These are phyloP conservation scores for Akanthomyces dipterigenus DNA, from an alignment of 2,329 filamentous ascomycete species.

Conservation along the genomic window DNA sequence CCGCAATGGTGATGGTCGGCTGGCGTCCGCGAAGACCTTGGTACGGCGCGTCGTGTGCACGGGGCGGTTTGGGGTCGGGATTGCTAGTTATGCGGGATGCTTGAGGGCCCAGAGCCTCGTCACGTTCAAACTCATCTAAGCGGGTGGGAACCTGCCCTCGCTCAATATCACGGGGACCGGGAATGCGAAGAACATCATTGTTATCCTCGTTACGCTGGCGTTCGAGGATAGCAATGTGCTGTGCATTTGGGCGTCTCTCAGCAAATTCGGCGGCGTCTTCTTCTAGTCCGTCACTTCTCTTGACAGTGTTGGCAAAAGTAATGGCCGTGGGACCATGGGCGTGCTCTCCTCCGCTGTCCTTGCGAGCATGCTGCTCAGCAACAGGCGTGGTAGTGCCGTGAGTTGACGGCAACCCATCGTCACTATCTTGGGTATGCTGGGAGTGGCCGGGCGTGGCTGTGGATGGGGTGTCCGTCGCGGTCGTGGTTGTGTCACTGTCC, in stretches of 20 bases:
- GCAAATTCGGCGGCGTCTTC: conserved; percentile 40
- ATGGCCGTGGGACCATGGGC: conserved; percentile 36
- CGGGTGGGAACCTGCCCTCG: conserved; percentile 64
- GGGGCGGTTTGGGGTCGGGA: not conserved
- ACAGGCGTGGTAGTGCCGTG: conserved; percentile 1
- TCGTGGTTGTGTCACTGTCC: not conserved
- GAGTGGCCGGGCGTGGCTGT: not conserved
- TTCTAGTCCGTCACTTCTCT: conserved; percentile 48
- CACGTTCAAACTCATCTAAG: conserved; percentile 35
- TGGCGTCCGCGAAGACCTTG: conserved; percentile 29
- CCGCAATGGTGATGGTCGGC: conserved; percentile 60
- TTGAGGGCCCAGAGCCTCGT: conserved; percentile 16
- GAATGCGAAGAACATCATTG: conserved; percentile 70
- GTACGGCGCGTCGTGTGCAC: not conserved
- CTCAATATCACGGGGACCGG: conserved; percentile 85
- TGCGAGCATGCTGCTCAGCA: not conserved
- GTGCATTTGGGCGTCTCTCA: conserved; percentile 55
- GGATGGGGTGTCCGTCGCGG: not conserved
- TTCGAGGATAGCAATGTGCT: conserved; percentile 83
- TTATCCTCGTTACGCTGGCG: conserved; percentile 72
- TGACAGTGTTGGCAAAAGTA: conserved; percentile 62
- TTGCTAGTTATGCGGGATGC: not conserved
- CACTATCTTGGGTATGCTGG: not conserved
- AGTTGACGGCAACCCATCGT: conserved; percentile 3
- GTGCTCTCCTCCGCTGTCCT: not conserved